Base-by-base conservation (phyloP, 495 filamentous ascomycete species). In the Lophiostoma macrostomum region DNA sequence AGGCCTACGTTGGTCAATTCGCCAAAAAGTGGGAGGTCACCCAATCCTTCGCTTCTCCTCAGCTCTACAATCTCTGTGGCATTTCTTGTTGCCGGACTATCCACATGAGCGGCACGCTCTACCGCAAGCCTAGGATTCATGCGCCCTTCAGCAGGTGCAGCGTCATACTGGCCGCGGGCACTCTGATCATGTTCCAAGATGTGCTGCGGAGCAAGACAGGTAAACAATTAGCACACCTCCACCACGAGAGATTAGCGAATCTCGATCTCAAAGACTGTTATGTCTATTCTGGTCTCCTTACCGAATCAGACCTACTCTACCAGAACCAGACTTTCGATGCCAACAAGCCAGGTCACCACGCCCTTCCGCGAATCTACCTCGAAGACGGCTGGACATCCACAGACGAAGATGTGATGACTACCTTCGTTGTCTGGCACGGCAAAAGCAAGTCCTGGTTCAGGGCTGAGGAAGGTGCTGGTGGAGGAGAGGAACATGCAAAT, bases 1-100 rank as follows among this genome's bases (percentile, higher is more conserved):
- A 89, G 65, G 82, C 85, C 1, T 66, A 77, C 27, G 64, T 89
- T 16, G 85, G 85, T 10, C 83, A 86, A 58, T 85, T 81, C 60
- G 84, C 81, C 0, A 68, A 72, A 36, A 88, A 88, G 54, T 89
- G 85, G 85, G 85, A 89, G 63, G 83, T 89, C 23, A 80, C 74
- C 22, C 74, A 81, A 50, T 78, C 83, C 1, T 74, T 77, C 49
- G 83, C 85, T 18, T 85, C 79, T 3, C 77, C 84, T 11, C 71
- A 80, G 32, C 63, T 88, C 16, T 86, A 86, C 67, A 84, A 88
- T 58, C 76, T 87, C 67, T 89, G 85, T 65, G 74, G 76, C 8
- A 72, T 88, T 14, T 74, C 80, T 11, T 77, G 75, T 27, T 89
- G 85, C 55, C 79, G 85, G 31, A 70, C 81, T 14, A 83, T 89